A percentile compares a stretch with the other conserved stretches of the same genome.
Conservation (phyloP, 1,284 basidiomycete species). For the Coniferiporia weirii region DNA sequence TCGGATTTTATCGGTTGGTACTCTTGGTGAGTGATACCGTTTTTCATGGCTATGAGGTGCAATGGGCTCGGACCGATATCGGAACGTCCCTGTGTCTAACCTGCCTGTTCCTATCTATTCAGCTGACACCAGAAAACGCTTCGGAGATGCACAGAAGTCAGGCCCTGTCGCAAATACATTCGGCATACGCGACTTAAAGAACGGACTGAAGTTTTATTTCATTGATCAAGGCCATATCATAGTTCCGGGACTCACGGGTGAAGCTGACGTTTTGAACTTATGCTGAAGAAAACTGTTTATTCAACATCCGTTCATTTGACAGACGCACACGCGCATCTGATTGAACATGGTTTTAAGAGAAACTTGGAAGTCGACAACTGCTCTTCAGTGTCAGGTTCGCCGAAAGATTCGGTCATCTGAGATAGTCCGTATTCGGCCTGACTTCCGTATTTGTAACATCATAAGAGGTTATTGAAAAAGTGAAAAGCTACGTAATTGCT, state of each 20-base stretch:
- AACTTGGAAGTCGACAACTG: conserved; percentile 60
- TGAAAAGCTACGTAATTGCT: conserved; percentile 58
- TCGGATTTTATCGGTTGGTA: conserved; percentile 52
- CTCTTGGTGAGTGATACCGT: conserved; percentile 38
- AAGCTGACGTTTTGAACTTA: not conserved
- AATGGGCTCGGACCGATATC: not conserved
- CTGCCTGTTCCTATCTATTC: not conserved
- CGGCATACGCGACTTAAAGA: conserved; percentile 19
- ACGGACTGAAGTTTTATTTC: conserved; percentile 37
- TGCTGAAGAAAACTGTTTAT: not conserved
- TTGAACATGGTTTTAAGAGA: conserved; percentile 65
- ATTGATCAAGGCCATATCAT: conserved; percentile 45
- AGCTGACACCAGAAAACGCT: conserved; percentile 27
- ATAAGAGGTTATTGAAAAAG: conserved; percentile 57
- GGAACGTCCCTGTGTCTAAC: not conserved
- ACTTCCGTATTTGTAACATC: not conserved
- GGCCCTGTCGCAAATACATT: conserved; percentile 24
- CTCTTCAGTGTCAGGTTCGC: conserved; percentile 51
- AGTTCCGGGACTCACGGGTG: conserved; percentile 69
- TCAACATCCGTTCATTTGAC: not conserved
- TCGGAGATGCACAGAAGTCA: conserved; percentile 28
- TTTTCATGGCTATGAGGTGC: not conserved
- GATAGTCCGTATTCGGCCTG: not conserved
- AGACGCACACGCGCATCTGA: conserved; percentile 81
- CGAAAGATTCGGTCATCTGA: not conserved